Evolutionary conservation across 352 stramenopile species (phyloP).

Genomic region (Pythium biforme): DNA sequence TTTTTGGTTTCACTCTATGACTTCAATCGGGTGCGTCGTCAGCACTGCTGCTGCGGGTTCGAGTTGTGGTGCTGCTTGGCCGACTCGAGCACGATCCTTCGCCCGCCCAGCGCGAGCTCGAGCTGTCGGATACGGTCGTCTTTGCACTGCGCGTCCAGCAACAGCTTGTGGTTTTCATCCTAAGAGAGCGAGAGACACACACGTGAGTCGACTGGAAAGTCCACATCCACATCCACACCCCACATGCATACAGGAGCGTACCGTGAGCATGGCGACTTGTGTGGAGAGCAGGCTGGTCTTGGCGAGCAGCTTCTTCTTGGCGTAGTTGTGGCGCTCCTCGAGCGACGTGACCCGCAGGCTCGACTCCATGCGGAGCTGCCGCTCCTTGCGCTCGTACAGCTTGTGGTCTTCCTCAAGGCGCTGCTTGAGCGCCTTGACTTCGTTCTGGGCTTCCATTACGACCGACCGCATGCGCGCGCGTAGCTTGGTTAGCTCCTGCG

Average conservation of each 20-base stretch:
- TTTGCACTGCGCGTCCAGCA: constrained; percentile 31
- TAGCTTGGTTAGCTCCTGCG: constrained; percentile 45
- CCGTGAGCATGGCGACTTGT: constrained; percentile 41
- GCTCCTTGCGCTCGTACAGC: constrained; percentile 40
- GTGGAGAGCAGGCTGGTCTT: constrained; percentile 29
- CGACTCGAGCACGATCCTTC: constrained; percentile 31
- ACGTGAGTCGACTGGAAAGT: neutral
- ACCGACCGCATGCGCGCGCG: constrained; percentile 55
- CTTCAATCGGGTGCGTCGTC: neutral
- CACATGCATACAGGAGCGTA: constrained; percentile 13
- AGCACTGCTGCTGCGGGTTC: constrained; percentile 9
- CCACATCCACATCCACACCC: neutral
- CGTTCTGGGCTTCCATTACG: constrained; percentile 42
- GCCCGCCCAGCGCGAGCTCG: constrained; percentile 46
- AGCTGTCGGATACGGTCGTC: constrained; percentile 51
- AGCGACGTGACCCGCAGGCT: constrained; percentile 43
- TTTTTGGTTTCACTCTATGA: too few relatives aligned
- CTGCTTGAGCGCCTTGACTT: constrained; percentile 44
- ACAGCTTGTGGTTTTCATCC: constrained; percentile 45
- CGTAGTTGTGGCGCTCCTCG: constrained; percentile 46
- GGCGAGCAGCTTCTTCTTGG: constrained; percentile 41
- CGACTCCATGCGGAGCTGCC: constrained; percentile 45
- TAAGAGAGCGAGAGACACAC: constrained; percentile 8
- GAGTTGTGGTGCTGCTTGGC: constrained; percentile 4
- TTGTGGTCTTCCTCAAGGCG: constrained; percentile 43